Evolutionary conservation across 805 yeast genomes (phyloP).

Genomic region (Nadsonia fulvescens): DNA sequence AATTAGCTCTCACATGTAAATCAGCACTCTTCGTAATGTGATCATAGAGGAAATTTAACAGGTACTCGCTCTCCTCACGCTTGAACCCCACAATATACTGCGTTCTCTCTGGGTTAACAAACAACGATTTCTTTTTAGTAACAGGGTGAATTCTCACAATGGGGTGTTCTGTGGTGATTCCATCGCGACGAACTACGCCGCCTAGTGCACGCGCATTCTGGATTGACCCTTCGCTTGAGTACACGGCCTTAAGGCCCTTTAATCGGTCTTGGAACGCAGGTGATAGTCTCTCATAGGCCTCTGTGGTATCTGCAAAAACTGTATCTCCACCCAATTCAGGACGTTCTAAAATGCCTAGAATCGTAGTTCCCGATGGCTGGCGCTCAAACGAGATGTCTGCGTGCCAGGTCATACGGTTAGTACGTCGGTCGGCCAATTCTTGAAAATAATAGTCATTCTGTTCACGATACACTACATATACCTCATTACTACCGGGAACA

Average conservation of each 20-base stretch:
- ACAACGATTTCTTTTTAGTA: constrained; percentile 38
- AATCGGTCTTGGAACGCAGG: constrained; percentile 42
- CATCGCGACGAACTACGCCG: constrained; percentile 26
- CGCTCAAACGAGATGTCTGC: constrained; percentile 58
- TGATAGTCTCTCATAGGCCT: constrained; percentile 55
- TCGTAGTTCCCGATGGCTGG: constrained; percentile 56
- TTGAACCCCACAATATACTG: constrained; percentile 48
- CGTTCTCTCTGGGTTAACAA: constrained; percentile 37
- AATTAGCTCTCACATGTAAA: constrained; percentile 49
- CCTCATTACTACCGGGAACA: constrained; percentile 37
- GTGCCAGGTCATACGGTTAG: constrained; percentile 33
- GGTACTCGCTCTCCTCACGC: constrained; percentile 39
- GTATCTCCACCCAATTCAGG: constrained; percentile 63
- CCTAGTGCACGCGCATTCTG: constrained; percentile 19
- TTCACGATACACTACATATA: constrained; percentile 42
- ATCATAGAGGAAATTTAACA: constrained; percentile 28
- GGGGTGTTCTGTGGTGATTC: constrained; percentile 36
- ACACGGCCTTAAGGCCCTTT: constrained; percentile 43
- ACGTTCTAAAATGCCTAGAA: constrained; percentile 42
- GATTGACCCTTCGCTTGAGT: constrained; percentile 40
- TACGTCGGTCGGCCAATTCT: constrained; percentile 5
- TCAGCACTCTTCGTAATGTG: constrained; percentile 37
- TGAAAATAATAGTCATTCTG: constrained; percentile 13
- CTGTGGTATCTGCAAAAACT: constrained; percentile 51
- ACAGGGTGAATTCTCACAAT: constrained; percentile 43